Percentiles rank a stretch among this genome's conserved stretches.
Conservation (phyloP, 495 filamentous ascomycete species). For the Chaetomium cochliodes region DNA sequence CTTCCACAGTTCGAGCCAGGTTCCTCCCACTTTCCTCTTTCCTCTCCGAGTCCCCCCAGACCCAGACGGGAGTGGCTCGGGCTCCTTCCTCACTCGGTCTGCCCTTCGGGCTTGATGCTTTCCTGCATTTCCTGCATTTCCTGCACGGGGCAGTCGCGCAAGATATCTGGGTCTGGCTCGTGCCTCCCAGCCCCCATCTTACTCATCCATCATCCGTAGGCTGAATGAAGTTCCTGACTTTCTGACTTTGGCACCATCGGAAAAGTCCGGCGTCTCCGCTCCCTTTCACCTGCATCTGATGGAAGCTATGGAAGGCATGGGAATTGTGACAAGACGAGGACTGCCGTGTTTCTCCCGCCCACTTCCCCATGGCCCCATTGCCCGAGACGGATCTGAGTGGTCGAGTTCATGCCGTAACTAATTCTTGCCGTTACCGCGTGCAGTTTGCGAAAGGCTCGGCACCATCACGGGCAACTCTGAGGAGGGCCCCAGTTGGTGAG, state of each 20-base stretch:
- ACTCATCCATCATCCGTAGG: background rate
- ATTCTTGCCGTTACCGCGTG: constrained; percentile 13
- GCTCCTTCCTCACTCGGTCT: constrained; percentile 23
- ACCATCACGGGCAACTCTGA: constrained; percentile 13
- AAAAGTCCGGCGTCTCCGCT: constrained; percentile 5
- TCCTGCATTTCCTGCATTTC: too few relatives aligned
- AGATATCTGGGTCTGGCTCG: background rate
- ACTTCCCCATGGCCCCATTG: constrained; percentile 7
- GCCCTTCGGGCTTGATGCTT: constrained; percentile 3
- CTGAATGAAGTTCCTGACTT: constrained; percentile 1
- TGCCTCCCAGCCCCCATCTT: background rate
- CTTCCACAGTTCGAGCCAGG: background rate
- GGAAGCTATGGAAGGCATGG: background rate
- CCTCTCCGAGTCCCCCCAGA: background rate
- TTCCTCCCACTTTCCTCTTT: constrained; percentile 10
- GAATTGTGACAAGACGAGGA: constrained; percentile 9
- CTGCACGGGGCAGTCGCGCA: constrained; percentile 14
- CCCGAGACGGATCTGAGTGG: constrained; percentile 8
- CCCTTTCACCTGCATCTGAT: background rate
- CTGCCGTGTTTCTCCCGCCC: constrained; percentile 2
- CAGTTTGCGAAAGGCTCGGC: constrained; percentile 22
- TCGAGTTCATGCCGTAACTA: constrained; percentile 16
- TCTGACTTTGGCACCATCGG: constrained; percentile 12
- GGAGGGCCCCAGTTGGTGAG: constrained; percentile 19
- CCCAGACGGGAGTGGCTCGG: too few relatives aligned